phyloP scores from a whole-genome alignment of 176 grass and related monocot species.

The Rhynchospora breviuscula region DNA sequence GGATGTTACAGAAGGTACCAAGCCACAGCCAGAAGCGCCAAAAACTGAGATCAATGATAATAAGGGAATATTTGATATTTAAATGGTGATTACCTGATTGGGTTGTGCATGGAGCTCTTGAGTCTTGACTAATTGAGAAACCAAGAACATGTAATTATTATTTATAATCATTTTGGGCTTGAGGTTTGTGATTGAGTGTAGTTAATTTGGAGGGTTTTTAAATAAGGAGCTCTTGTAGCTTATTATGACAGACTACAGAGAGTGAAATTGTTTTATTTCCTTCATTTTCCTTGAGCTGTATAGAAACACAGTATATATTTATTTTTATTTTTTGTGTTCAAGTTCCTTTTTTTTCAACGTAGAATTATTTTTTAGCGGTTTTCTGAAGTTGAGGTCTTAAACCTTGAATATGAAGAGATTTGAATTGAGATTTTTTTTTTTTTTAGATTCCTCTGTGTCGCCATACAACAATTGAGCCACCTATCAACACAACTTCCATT shows the following conservation, averaged over 20 bases:
- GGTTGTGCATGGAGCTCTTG: neutral
- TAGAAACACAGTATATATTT: neutral
- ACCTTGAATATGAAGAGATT: neutral
- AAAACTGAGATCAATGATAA: neutral
- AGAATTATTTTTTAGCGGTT: neutral
- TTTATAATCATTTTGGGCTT: neutral
- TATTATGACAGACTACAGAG: slow-evolving; percentile 13
- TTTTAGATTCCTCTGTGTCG: neutral
- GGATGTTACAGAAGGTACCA: neutral
- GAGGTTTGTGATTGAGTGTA: neutral
- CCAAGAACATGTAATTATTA: neutral
- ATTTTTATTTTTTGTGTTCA: neutral
- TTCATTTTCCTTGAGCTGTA: slow-evolving; percentile 1
- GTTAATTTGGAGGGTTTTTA: neutral
- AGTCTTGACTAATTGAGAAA: neutral
- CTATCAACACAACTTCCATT: neutral
- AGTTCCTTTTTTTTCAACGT: neutral
- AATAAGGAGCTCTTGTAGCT: neutral
- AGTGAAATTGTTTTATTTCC: slow-evolving; percentile 6
- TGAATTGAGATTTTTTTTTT: too few species aligned
- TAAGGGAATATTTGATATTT: neutral
- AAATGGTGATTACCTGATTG: neutral
- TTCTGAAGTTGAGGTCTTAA: neutral
- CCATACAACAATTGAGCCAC: neutral
- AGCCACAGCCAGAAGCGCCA: neutral